These are phyloP conservation scores for Ceratopteris richardii DNA, from an alignment of 75 land plant genomes.

Conservation along the genomic window DNA sequence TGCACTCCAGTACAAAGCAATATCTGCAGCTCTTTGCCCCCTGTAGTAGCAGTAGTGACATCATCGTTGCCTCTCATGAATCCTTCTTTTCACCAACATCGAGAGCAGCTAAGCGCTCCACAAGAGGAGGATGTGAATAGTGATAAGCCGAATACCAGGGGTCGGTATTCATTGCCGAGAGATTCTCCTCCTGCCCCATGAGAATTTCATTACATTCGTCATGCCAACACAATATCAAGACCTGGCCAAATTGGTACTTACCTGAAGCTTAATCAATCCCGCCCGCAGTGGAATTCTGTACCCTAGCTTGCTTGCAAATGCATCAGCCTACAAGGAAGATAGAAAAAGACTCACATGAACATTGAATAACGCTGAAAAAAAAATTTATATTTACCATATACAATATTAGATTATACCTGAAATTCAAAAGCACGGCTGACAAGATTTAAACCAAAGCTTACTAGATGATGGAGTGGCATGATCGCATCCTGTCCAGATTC, in stretches of 20 bases:
- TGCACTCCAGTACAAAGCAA: too few relatives aligned
- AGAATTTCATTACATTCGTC: too few relatives aligned
- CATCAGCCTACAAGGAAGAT: conserved; percentile 67
- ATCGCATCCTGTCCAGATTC: conserved; percentile 33
- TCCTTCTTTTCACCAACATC: conserved; percentile 55
- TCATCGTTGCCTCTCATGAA: too few relatives aligned
- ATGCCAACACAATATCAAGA: too few relatives aligned
- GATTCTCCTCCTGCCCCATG: conserved; percentile 99
- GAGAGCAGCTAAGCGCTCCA: conserved; percentile 84
- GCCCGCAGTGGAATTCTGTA: conserved; percentile 56
- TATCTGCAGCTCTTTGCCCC: too few relatives aligned
- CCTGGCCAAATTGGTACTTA: conserved; percentile 2
- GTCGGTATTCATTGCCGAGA: conserved; percentile 97
- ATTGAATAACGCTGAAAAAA: not conserved
- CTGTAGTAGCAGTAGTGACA: too few relatives aligned
- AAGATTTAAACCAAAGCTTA: conserved; percentile 86
- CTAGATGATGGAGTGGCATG: conserved; percentile 88
- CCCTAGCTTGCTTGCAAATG: conserved; percentile 93
- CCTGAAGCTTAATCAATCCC: conserved; percentile 90
- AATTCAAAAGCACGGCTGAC: conserved; percentile 97
- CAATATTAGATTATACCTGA: conserved; percentile 40
- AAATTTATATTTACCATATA: not conserved
- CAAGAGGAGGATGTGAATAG: conserved; percentile 96
- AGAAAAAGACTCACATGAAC: not conserved
- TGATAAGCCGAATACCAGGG: conserved; percentile 99